A percentile compares a stretch with the other conserved stretches of the same genome.
These are phyloP conservation scores for Arabis alpina DNA, from an alignment of 345 rosid genomes.

Conservation along the genomic window DNA sequence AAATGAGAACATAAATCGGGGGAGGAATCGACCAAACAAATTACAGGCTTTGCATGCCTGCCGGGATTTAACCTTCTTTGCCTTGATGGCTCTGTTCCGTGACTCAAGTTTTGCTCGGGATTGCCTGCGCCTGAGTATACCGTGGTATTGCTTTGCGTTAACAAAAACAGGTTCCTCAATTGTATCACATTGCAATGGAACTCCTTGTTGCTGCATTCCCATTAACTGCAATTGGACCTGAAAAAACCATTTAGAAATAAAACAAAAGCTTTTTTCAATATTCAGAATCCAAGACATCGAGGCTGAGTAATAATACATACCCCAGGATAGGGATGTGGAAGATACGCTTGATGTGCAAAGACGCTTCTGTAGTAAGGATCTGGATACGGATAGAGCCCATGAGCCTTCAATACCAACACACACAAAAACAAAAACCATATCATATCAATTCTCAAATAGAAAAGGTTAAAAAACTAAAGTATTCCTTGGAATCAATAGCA, in stretches of 20 bases:
- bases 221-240: constrained; percentile 92
- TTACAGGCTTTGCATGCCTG: not conserved
- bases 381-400: constrained; percentile 81
- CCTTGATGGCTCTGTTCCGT: constrained; percentile 64
- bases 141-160: constrained; percentile 96
- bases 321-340: constrained; percentile 77
- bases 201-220: constrained; percentile 98
- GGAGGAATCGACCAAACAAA: not conserved
- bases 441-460: constrained; percentile 21
- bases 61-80: constrained; percentile 65
- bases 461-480: constrained; percentile 21
- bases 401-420: constrained; percentile 59
- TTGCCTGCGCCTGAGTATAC: constrained; percentile 93
- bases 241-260: not conserved
- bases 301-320: constrained; percentile 30
- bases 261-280: constrained; percentile 12
- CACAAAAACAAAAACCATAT: constrained; percentile 26
- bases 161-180: constrained; percentile 98
- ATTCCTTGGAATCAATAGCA: not conserved
- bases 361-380: constrained; percentile 95
- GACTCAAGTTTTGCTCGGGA: constrained; percentile 94
- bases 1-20: constrained; percentile 9
- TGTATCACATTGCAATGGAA: constrained; percentile 90
- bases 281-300: not conserved
- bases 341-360: constrained; percentile 82